phyloP scores from a whole-genome alignment of 202 grass and related monocot genomes.

The Bolboschoenoplectus hybrid region DNA sequence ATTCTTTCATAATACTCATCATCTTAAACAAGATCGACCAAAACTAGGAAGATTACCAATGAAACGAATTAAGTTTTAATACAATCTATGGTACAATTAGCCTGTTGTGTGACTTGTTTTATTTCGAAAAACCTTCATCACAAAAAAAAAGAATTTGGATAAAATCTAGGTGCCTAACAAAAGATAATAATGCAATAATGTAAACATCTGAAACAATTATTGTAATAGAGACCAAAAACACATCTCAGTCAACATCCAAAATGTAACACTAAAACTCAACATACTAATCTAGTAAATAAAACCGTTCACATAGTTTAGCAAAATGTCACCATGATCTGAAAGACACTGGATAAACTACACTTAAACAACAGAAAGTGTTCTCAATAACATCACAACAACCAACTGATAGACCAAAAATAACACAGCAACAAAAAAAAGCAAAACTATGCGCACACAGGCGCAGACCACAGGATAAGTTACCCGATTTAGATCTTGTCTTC shows the following conservation, averaged over 20 bases:
- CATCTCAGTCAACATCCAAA: constrained; percentile 20
- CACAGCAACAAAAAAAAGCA: constrained; percentile 16
- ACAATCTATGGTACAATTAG: no score
- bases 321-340: constrained; percentile 15
- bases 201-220: background rate
- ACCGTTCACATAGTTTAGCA: constrained; percentile 12
- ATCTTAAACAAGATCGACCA: no score
- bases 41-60: no score
- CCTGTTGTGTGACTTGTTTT: no score
- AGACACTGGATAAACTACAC: constrained; percentile 26
- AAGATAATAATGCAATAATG: background rate
- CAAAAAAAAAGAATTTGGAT: background rate
- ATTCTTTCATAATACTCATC: no score
- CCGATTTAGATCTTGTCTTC: constrained; percentile 70
- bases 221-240: constrained; percentile 15
- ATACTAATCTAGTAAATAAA: constrained; percentile 30
- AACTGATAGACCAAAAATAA: constrained; percentile 18
- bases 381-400: constrained; percentile 24
- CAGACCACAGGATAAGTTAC: background rate
- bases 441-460: constrained; percentile 3
- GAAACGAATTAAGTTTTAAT: no score
- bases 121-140: background rate
- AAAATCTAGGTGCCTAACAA: background rate
- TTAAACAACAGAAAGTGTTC: constrained; percentile 19
- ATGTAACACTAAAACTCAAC: constrained; percentile 15